phyloP scores from a whole-genome alignment of 148 eudicot species.

The Persicaria maculosa region DNA sequence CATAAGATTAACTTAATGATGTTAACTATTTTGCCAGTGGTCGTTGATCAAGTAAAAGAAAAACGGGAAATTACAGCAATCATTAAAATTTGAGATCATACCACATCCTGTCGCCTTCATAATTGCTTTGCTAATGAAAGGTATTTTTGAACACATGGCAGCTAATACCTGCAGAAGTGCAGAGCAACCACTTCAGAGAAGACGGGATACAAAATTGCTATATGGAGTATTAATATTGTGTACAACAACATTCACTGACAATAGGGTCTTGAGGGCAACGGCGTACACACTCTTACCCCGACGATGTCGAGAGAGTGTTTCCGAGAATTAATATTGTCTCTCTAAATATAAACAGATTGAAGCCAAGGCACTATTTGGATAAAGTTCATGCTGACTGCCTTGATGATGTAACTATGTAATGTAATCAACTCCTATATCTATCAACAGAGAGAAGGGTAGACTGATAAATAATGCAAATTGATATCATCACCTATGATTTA shows the following conservation, averaged over 20 bases:
- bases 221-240: neutral
- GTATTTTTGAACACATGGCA: constrained; percentile 91
- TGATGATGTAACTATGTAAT: neutral
- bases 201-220: constrained; percentile 10
- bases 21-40: neutral
- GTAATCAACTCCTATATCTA: neutral
- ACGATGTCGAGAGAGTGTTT: no score
- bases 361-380: neutral
- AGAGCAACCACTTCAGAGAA: neutral
- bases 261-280: no score
- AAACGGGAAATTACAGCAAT: constrained; percentile 3
- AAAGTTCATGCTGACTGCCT: neutral
- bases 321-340: neutral
- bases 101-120: constrained; percentile 87
- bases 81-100: constrained; percentile 25
- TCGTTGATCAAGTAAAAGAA: neutral
- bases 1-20: neutral
- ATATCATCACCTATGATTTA: neutral
- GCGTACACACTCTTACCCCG: no score
- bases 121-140: constrained; percentile 79
- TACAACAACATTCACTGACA: no score
- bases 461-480: neutral
- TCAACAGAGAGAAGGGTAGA: neutral
- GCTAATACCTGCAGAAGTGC: constrained; percentile 54
- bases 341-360: neutral